Evolutionary conservation across 192 early-diverging fungal genomes (phyloP).

Genomic region (Coemansia sp.): DNA sequence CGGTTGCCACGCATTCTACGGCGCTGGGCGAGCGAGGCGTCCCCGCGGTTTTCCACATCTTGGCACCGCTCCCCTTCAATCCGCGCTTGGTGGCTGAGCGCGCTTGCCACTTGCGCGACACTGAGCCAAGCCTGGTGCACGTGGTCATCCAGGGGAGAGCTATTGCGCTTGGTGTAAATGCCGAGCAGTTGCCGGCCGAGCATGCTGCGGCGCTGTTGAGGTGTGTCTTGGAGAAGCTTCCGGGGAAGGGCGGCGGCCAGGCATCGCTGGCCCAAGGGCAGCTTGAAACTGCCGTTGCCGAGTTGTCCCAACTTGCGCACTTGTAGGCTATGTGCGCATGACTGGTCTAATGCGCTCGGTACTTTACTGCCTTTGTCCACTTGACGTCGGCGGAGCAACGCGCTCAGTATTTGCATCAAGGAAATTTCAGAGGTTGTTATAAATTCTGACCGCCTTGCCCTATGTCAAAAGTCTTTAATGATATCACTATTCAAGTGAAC

Average conservation of each 20-base stretch:
- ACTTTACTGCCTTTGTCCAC: not conserved
- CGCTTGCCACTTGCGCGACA: conserved; percentile 31
- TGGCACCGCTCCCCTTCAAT: conserved; percentile 10
- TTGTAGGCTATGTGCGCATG: conserved; percentile 9
- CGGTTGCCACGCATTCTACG: conserved; percentile 35
- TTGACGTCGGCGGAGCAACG: not conserved
- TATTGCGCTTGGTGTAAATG: conserved; percentile 72
- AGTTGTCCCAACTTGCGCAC: conserved; percentile 20
- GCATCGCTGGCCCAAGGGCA: conserved; percentile 36
- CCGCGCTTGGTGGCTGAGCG: conserved; percentile 38
- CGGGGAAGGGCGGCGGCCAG: conserved; percentile 58
- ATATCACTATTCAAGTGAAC: not conserved
- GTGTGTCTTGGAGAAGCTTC: conserved; percentile 64
- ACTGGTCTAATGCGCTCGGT: not conserved
- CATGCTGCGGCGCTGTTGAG: conserved; percentile 77
- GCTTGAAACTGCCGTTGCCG: conserved; percentile 28
- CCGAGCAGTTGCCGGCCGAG: conserved; percentile 76
- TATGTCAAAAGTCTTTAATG: not conserved
- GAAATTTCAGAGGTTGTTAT: not conserved
- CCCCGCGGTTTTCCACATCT: conserved; percentile 28
- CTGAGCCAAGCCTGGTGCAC: conserved; percentile 37
- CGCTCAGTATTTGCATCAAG: not conserved
- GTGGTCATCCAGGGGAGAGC: conserved; percentile 77
- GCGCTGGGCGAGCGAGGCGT: conserved; percentile 20
- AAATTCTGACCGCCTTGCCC: not conserved